Evolutionary conservation across 2,329 filamentous ascomycete genomes (phyloP).

Genomic region (Neoarthrinium moseri): DNA sequence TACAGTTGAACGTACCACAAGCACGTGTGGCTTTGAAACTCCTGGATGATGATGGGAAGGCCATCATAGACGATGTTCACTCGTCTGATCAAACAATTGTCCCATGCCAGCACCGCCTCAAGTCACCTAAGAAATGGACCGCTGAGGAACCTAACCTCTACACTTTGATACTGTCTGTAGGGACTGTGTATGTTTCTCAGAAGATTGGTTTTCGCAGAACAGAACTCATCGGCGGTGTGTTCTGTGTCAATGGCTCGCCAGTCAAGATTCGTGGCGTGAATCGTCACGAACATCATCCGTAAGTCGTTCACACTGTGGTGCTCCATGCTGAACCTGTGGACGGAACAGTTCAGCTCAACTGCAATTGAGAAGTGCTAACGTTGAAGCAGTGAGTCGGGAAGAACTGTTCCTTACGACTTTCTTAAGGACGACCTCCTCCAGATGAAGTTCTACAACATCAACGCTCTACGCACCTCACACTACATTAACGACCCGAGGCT

Average conservation of each 20-base stretch:
- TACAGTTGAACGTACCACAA: slow-evolving; percentile 37
- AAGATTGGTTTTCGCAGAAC: slow-evolving; percentile 63
- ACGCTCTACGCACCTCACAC: slow-evolving; percentile 67
- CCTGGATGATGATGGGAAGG: slow-evolving; percentile 29
- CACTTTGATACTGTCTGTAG: slow-evolving; percentile 38
- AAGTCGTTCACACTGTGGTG: slow-evolving; percentile 1
- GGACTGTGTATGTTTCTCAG: slow-evolving; percentile 43
- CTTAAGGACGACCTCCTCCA: slow-evolving; percentile 59
- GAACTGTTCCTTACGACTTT: slow-evolving; percentile 60
- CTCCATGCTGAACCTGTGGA: too few relatives aligned
- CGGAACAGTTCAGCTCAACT: too few relatives aligned
- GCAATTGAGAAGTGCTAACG: neutral
- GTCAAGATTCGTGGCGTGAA: slow-evolving; percentile 69
- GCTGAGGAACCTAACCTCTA: slow-evolving; percentile 68
- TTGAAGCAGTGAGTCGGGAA: slow-evolving; percentile 42
- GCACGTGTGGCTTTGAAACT: slow-evolving; percentile 31
- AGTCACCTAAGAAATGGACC: slow-evolving; percentile 62
- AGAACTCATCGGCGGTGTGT: slow-evolving; percentile 59
- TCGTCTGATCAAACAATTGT: slow-evolving; percentile 35
- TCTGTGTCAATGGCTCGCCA: slow-evolving; percentile 63
- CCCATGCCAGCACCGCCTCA: slow-evolving; percentile 35
- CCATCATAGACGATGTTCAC: slow-evolving; percentile 24
- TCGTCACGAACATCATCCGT: slow-evolving; percentile 67
- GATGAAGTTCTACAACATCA: slow-evolving; percentile 71
- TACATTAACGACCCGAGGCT: slow-evolving; percentile 61